Conservation (phyloP, 257 asterid species). For the Parsonsia alboflavescens region DNA sequence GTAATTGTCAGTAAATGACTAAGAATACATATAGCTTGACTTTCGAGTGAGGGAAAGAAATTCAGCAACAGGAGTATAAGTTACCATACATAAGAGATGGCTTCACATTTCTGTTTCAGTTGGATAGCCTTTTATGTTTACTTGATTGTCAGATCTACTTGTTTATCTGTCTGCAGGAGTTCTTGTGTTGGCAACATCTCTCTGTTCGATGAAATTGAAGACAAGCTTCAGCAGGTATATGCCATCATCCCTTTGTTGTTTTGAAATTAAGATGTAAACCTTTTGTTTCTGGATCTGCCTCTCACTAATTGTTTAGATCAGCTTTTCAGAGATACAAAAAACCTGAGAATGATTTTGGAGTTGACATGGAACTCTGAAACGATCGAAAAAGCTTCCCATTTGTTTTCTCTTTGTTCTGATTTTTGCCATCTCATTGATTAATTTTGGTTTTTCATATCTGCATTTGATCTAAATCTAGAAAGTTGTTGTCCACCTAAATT, state of each 20-base stretch:
- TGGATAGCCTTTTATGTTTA: not conserved
- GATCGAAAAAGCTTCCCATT: not conserved
- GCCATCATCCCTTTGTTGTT: constrained; percentile 12
- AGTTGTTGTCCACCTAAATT: not conserved
- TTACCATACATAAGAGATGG: not conserved
- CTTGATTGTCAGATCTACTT: not conserved
- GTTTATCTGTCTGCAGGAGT: constrained; percentile 39
- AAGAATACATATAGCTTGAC: not conserved
- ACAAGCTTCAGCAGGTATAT: constrained; percentile 76
- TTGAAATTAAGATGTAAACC: not conserved
- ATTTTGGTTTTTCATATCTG: not conserved
- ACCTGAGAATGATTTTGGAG: not conserved
- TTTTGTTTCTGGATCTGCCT: not conserved
- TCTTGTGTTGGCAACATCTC: constrained; percentile 75
- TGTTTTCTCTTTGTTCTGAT: not conserved
- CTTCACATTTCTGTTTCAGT: not conserved
- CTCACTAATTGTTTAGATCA: not conserved
- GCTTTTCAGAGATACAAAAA: not conserved
- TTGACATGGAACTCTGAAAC: not conserved
- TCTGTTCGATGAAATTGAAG: constrained; percentile 66
- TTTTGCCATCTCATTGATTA: not conserved
- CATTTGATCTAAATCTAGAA: not conserved
- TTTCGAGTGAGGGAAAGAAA: not conserved
- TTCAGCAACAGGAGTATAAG: not conserved
- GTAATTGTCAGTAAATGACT: not conserved